These are phyloP conservation scores for Plectosphaerella plurivora DNA, from an alignment of 2,329 filamentous ascomycete species.

Conservation along the genomic window DNA sequence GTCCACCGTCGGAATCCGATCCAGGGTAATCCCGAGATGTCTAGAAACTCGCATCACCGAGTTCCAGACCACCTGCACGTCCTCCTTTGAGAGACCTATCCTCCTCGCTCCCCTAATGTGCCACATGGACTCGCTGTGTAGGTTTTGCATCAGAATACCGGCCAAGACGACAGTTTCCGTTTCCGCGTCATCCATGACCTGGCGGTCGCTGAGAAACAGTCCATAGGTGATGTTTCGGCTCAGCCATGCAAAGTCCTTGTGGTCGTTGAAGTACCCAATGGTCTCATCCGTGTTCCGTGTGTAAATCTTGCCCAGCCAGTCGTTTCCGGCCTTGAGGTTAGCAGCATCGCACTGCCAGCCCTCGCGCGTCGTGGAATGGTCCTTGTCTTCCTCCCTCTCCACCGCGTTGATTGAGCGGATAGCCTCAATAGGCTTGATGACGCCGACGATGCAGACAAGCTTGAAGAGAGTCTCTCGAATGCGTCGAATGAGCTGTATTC, in stretches of 20 bases:
- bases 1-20: conserved; percentile 20
- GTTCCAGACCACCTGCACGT: conserved; percentile 18
- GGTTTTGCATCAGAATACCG: conserved; percentile 55
- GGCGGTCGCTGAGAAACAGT: conserved; percentile 51
- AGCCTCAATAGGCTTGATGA: conserved; percentile 59
- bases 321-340: conserved; percentile 46
- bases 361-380: conserved; percentile 48
- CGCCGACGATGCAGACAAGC: conserved; percentile 51
- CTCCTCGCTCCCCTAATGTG: conserved; percentile 46
- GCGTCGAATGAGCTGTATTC: conserved; percentile 43
- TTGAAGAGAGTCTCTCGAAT: conserved; percentile 57
- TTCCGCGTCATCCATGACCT: conserved; percentile 47
- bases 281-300: conserved; percentile 36
- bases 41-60: background rate
- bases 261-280: conserved; percentile 27
- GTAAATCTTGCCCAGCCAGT: conserved; percentile 55
- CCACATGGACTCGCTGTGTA: conserved; percentile 48
- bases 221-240: conserved; percentile 53
- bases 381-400: conserved; percentile 50
- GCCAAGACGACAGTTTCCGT: conserved; percentile 50
- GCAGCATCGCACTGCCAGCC: conserved; percentile 54
- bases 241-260: conserved; percentile 42
- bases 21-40: background rate
- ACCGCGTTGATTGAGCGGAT: conserved; percentile 49
- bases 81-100: conserved; percentile 28